phyloP scores from a whole-genome alignment of 495 filamentous ascomycete genomes.

The Hypoxylon fuscum region DNA sequence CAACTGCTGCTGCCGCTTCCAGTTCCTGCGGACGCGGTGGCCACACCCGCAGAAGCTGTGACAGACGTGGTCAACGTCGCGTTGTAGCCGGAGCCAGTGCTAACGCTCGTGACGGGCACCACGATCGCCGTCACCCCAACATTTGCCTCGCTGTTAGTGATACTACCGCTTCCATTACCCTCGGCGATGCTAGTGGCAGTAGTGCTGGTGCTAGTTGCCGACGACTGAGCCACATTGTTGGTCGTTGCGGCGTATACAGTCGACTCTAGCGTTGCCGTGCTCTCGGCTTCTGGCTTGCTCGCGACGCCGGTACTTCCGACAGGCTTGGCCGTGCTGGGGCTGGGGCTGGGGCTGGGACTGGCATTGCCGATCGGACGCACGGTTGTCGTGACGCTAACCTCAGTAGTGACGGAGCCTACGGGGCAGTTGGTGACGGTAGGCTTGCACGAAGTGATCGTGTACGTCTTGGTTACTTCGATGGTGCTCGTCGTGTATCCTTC shows the following conservation, averaged over 20 bases:
- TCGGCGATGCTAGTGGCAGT: too few relatives aligned
- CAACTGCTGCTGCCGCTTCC: constrained; percentile 3
- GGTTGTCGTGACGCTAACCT: constrained; percentile 43
- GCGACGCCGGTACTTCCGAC: neutral
- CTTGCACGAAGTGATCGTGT: constrained; percentile 69
- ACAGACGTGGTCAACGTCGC: constrained; percentile 27
- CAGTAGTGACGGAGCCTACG: constrained; percentile 41
- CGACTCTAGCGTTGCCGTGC: constrained; percentile 12
- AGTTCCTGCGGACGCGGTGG: neutral
- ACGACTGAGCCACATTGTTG: neutral
- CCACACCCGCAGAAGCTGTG: neutral
- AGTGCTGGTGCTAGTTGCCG: constrained; percentile 19
- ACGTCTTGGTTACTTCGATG: constrained; percentile 38
- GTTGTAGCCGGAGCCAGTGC: constrained; percentile 30
- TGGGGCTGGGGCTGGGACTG: constrained; percentile 5
- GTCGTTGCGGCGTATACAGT: neutral
- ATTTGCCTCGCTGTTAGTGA: constrained; percentile 26
- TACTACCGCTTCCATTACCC: neutral
- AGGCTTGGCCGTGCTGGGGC: neutral
- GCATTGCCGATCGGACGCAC: constrained; percentile 43
- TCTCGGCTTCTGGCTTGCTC: constrained; percentile 13
- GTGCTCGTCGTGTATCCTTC: constrained; percentile 28
- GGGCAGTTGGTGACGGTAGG: constrained; percentile 67
- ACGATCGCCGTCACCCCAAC: constrained; percentile 32
- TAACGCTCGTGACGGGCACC: constrained; percentile 26